Base-by-base conservation (phyloP, 306 rosid genomes). In the Oemleria cerasiformis region DNA sequence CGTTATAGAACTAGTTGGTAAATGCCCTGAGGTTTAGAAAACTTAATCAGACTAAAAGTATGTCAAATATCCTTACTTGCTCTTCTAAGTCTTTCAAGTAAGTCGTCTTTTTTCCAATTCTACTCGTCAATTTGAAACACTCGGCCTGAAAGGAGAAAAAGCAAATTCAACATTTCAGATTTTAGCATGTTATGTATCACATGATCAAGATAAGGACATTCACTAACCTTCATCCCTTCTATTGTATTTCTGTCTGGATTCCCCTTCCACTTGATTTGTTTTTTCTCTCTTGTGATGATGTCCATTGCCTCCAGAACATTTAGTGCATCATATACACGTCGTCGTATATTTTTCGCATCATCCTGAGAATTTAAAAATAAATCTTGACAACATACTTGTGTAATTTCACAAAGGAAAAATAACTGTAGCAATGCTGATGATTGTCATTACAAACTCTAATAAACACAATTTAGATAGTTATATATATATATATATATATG, bases 251-350 rank as follows among this genome's bases (percentile, higher is more conserved):
- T n/a, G 45, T n/a, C 61, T 45, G 81, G 72, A 47, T 65, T 64
- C 42, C 84, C 84, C 64, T 80, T 76, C 81, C 84, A 80, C 71
- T 63, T 59, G 34, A 80, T 81, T 68, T 76, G 73, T 51, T 73
- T 81, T 72, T 72, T 80, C 56, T 72, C 78, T 73, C 48, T 72
- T 38, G 75, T 67, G 68, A 81, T 72, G 58, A 81, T 81, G 39
- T 72, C 81, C 78, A 81, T 14, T 39, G 84, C 81, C 75, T 55
- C 57, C 30, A 76, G 84, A 62, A 81, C 84, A 62, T 81, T 76
- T 54, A 81, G 36, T 19, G 75, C 84, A 72, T 76, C 81, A 72
- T 81, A 81, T 9, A 81, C 78, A n/a, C 78, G 72, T 10, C 81
- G 71, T 40, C 72, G 55, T 61, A 81, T 68, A 38, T 81, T 81